Conservation (phyloP, 495 filamentous ascomycete genomes). For the Aspergillus bertholletiae region DNA sequence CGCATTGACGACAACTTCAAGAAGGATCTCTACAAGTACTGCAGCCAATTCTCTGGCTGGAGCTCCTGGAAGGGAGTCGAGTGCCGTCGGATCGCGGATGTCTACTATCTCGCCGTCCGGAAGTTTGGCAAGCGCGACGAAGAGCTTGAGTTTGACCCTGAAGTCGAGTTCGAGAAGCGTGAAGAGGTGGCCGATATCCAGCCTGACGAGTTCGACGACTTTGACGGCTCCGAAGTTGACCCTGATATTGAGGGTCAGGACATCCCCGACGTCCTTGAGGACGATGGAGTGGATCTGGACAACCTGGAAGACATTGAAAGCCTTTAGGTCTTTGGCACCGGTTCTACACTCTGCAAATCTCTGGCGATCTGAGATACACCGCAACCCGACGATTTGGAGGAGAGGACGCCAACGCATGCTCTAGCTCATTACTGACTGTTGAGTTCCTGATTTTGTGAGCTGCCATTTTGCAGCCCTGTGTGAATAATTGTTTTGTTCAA, state of each 20-base stretch:
- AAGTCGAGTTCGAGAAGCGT: not conserved
- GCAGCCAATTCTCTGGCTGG: not conserved
- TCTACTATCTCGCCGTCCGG: not conserved
- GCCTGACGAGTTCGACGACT: not conserved
- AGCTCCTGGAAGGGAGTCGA: not conserved
- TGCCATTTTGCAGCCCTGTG: too few relatives aligned
- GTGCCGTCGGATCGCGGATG: not conserved
- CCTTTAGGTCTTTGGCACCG: too few relatives aligned
- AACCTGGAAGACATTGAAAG: not conserved
- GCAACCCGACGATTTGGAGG: too few relatives aligned
- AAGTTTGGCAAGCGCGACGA: not conserved
- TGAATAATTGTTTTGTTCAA: too few relatives aligned
- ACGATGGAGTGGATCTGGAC: not conserved
- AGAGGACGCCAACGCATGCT: too few relatives aligned
- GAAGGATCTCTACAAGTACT: not conserved
- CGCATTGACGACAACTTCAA: not conserved
- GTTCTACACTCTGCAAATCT: too few relatives aligned
- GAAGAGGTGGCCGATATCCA: not conserved
- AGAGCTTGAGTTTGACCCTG: not conserved
- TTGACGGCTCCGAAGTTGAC: not conserved
- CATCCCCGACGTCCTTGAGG: not conserved
- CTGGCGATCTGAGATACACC: too few relatives aligned
- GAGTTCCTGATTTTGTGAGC: too few relatives aligned
- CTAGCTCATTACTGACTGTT: too few relatives aligned
- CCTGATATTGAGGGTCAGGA: not conserved